These are phyloP conservation scores for Leccinum obscurum DNA, from an alignment of 768 basidiomycete genomes.

Conservation along the genomic window DNA sequence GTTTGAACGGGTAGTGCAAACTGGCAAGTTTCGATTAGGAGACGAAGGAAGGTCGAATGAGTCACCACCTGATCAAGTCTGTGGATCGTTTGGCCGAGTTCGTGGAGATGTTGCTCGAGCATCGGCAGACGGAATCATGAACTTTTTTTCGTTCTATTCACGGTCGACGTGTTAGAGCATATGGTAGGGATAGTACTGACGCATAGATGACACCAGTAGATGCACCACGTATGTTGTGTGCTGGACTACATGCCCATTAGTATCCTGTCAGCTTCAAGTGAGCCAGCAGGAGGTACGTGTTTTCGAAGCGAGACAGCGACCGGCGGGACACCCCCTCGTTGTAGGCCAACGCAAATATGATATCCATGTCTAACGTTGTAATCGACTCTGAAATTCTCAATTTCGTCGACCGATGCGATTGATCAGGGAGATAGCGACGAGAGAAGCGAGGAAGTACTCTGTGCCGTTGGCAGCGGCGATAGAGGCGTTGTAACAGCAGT, in stretches of 20 bases:
- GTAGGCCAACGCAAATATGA: slow-evolving; percentile 46
- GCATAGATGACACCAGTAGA: background rate
- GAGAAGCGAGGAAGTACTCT: slow-evolving; percentile 70
- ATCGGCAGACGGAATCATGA: background rate
- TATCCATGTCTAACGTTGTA: slow-evolving; percentile 53
- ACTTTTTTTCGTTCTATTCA: too few relatives aligned
- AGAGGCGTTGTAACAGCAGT: slow-evolving; percentile 54
- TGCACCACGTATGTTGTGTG: background rate
- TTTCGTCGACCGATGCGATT: slow-evolving; percentile 73
- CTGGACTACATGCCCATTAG: slow-evolving; percentile 15
- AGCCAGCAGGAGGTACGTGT: slow-evolving; percentile 45
- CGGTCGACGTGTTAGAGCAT: too few relatives aligned
- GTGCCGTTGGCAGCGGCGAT: slow-evolving; percentile 69
- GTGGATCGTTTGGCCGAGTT: slow-evolving; percentile 53
- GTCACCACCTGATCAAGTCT: slow-evolving; percentile 52
- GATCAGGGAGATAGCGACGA: slow-evolving; percentile 69
- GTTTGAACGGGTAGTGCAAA: slow-evolving; percentile 44
- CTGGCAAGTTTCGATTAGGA: slow-evolving; percentile 67
- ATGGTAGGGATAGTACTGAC: too few relatives aligned
- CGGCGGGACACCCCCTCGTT: slow-evolving; percentile 45
- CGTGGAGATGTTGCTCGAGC: slow-evolving; percentile 44
- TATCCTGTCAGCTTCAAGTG: slow-evolving; percentile 45
- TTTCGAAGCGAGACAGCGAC: slow-evolving; percentile 45
- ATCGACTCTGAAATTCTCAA: too few relatives aligned
- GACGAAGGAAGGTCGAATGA: slow-evolving; percentile 47